Conservation (phyloP, 2,329 filamentous ascomycete species). For the Fusarium lateritium region DNA sequence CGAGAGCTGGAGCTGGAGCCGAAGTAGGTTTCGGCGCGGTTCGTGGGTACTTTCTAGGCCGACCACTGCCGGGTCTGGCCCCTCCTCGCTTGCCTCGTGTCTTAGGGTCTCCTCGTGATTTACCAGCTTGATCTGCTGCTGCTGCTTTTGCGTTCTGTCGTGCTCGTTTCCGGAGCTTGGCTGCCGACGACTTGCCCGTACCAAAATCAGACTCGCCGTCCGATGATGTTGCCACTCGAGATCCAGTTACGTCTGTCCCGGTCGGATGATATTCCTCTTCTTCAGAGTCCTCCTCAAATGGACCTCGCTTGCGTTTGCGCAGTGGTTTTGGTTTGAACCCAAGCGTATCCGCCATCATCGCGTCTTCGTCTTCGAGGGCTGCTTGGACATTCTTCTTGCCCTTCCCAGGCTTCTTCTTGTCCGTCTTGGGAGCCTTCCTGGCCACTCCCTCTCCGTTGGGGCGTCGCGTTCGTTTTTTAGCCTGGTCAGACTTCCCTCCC, state of each 20-base stretch:
- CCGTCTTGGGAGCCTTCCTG: slow-evolving; percentile 47
- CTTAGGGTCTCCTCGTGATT: slow-evolving; percentile 48
- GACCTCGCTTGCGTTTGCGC: slow-evolving; percentile 51
- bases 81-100: slow-evolving; percentile 56
- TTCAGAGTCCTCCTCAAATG: slow-evolving; percentile 49
- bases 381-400: slow-evolving; percentile 23
- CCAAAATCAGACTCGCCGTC: slow-evolving; percentile 47
- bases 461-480: slow-evolving; percentile 49
- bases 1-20: slow-evolving; percentile 2
- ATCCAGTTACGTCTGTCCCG: slow-evolving; percentile 40
- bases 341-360: slow-evolving; percentile 27
- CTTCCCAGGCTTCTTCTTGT: slow-evolving; percentile 46
- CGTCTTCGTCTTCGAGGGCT: slow-evolving; percentile 36
- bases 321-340: slow-evolving; percentile 25
- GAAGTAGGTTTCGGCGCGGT: slow-evolving; percentile 38
- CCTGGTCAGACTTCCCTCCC: slow-evolving; percentile 49
- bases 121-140: slow-evolving; percentile 23
- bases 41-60: slow-evolving; percentile 58
- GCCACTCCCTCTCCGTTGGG: slow-evolving; percentile 42
- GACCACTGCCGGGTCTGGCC: slow-evolving; percentile 57
- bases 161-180: slow-evolving; percentile 49
- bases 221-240: slow-evolving; percentile 43
- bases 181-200: slow-evolving; percentile 31
- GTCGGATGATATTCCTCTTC: slow-evolving; percentile 52
- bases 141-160: slow-evolving; percentile 32